Evolutionary conservation across 2,329 filamentous ascomycete genomes (phyloP), one percentile per base, ranked within the genome.

Genomic region (Aspergillus jensenii): DNA sequence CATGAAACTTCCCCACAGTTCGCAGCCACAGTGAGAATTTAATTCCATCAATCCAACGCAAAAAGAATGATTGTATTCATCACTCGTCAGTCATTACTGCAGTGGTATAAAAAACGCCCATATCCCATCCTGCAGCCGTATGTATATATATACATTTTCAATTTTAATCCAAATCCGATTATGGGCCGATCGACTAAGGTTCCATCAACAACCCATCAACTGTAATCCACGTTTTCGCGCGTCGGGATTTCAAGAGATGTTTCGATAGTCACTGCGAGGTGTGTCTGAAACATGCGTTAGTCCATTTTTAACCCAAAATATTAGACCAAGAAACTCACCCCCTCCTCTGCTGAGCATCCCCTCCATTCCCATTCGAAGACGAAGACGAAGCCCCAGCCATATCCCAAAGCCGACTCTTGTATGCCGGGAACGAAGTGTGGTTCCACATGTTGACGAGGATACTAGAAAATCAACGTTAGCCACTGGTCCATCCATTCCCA

Each of bases 401-500:
- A 68, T 73, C 64, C 74, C 78, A 79, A 17, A 79, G 62, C 6
- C 75, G 71, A 61, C 74, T 78, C 64, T 79, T 78, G 60, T 79
- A 79, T 7, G 71, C 76, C 9, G 78, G 78, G 67, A 77, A 80
- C 11, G 73, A 75, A 27, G 77, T 73, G 52, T 77, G 71, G 59
- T 81, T 80, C 79, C 79, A 81, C 56, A 79, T 75, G 55, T 80
- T 81, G 55, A 79, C 78, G 8, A 81, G 71, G 15, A 81, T 67
- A 66, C 78, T 80, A 55, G 35, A 37, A 50, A 11, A 27, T 8
- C 25, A 17, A 6, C 31, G n/a, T 49, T 37, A 56, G 47, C 25
- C 40, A 11, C n/a, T 37, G 49, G 9, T 25, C n/a, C 17, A 35
- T 39, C 11, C 37, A 45, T 17, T 52, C 45, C 35, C 15, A 33